A percentile compares a stretch with the other conserved stretches of the same genome.
These are phyloP conservation scores for Penicillium nordicum DNA, from an alignment of 2,329 filamentous ascomycete species.

Conservation along the genomic window DNA sequence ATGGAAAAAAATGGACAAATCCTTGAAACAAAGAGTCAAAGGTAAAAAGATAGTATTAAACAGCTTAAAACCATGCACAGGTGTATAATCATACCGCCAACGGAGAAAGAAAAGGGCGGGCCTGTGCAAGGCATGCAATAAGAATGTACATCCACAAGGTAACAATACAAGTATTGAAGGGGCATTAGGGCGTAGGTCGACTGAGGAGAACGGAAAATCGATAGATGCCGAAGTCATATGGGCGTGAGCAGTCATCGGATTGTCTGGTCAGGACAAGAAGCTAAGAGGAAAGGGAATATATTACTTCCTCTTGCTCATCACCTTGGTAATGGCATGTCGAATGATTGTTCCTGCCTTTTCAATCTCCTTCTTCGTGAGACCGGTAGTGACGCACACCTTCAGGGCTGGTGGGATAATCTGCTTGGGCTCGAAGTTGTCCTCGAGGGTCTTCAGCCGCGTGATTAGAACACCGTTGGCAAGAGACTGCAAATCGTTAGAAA, in stretches of 20 bases:
- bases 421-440: slow-evolving; percentile 62
- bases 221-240: slow-evolving; percentile 17
- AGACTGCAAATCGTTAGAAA: slow-evolving; percentile 50
- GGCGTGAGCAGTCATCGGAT: slow-evolving; percentile 24
- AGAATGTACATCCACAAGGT: slow-evolving; percentile 23
- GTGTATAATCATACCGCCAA: slow-evolving; percentile 11
- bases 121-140: slow-evolving; percentile 24
- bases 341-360: slow-evolving; percentile 89
- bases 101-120: slow-evolving; percentile 12
- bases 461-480: slow-evolving; percentile 87
- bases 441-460: slow-evolving; percentile 76
- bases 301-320: slow-evolving; percentile 62
- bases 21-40: slow-evolving; percentile 4
- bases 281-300: slow-evolving; percentile 15
- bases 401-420: slow-evolving; percentile 73
- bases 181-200: slow-evolving; percentile 22
- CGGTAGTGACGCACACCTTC: slow-evolving; percentile 86
- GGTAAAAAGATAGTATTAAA: slow-evolving; percentile 25
- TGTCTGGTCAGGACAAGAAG: slow-evolving; percentile 8
- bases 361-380: slow-evolving; percentile 86
- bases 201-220: slow-evolving; percentile 9
- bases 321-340: slow-evolving; percentile 88
- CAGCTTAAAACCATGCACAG: slow-evolving; percentile 22
- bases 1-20: slow-evolving; percentile 2
- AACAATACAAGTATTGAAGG: slow-evolving; percentile 21